A percentile compares a stretch with the other conserved stretches of the same genome.
phyloP scores from a whole-genome alignment of 768 basidiomycete genomes.

The Candolleomyces efflorescens region DNA sequence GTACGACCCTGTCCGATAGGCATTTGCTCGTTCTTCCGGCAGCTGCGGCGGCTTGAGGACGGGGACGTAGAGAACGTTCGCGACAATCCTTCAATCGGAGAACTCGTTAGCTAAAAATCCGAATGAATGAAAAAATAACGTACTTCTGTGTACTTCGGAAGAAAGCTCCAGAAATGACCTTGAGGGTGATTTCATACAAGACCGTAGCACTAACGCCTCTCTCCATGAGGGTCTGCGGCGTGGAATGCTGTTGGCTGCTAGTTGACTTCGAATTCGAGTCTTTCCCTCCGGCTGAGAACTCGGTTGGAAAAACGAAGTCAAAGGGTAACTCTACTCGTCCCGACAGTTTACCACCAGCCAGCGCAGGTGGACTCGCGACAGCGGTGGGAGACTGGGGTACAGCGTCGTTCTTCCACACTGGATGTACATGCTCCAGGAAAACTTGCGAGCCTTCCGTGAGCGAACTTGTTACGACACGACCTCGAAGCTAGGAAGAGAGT shows the following conservation, averaged over 20 bases:
- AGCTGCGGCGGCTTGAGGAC: slow-evolving; percentile 9
- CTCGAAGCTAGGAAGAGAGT: slow-evolving; percentile 17
- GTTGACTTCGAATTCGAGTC: background rate
- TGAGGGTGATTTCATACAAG: slow-evolving; percentile 25
- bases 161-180: slow-evolving; percentile 21
- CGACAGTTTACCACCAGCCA: slow-evolving; percentile 14
- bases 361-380: background rate
- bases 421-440: slow-evolving; percentile 18
- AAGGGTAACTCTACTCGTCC: slow-evolving; percentile 29
- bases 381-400: slow-evolving; percentile 4
- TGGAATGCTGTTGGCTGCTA: background rate
- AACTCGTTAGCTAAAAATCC: background rate
- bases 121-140: background rate
- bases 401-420: slow-evolving; percentile 22
- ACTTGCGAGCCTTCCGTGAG: slow-evolving; percentile 12
- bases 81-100: slow-evolving; percentile 19
- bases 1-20: slow-evolving; percentile 14
- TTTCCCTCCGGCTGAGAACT: slow-evolving; percentile 9
- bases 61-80: slow-evolving; percentile 19
- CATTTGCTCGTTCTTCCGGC: slow-evolving; percentile 13
- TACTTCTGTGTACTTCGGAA: slow-evolving; percentile 11
- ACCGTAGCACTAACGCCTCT: slow-evolving; percentile 19
- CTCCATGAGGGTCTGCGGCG: slow-evolving; percentile 30
- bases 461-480: slow-evolving; percentile 19
- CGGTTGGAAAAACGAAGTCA: slow-evolving; percentile 27